These are phyloP conservation scores for Glarea lozoyensis DNA, from an alignment of 495 filamentous ascomycete species.

Conservation along the genomic window DNA sequence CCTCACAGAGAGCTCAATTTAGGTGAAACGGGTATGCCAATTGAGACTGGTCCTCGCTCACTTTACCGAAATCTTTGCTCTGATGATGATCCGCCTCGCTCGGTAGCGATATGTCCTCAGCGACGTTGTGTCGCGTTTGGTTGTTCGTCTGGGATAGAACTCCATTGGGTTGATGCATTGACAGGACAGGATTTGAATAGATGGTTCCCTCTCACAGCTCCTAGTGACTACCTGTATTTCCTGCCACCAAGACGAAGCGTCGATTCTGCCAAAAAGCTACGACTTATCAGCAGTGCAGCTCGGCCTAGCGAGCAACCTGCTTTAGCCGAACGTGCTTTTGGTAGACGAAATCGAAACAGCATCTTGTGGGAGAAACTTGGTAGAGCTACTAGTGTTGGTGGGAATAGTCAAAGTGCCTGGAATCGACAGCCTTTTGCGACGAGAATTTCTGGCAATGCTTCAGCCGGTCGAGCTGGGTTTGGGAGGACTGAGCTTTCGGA, in stretches of 20 bases:
- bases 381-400: background rate
- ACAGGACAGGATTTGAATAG: slow-evolving; percentile 49
- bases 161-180: slow-evolving; percentile 62
- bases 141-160: slow-evolving; percentile 55
- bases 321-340: slow-evolving; percentile 17
- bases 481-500: slow-evolving; percentile 31
- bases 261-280: slow-evolving; percentile 47
- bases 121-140: slow-evolving; percentile 65
- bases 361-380: slow-evolving; percentile 13
- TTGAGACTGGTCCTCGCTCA: slow-evolving; percentile 25
- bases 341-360: slow-evolving; percentile 12
- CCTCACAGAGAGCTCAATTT: background rate
- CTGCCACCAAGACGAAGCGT: slow-evolving; percentile 45
- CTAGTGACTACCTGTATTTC: slow-evolving; percentile 60
- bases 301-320: slow-evolving; percentile 16
- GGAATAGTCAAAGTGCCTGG: background rate
- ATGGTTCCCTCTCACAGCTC: slow-evolving; percentile 59
- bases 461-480: background rate
- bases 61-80: slow-evolving; percentile 55
- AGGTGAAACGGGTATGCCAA: slow-evolving; percentile 10
- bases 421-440: background rate
- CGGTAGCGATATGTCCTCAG: slow-evolving; percentile 60
- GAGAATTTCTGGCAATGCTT: background rate
- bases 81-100: slow-evolving; percentile 55
- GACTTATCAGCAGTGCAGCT: slow-evolving; percentile 50